Evolutionary conservation across 176 grass and related monocot genomes (phyloP), one percentile per base, ranked within the genome.

Genomic region (Triticum urartu): DNA sequence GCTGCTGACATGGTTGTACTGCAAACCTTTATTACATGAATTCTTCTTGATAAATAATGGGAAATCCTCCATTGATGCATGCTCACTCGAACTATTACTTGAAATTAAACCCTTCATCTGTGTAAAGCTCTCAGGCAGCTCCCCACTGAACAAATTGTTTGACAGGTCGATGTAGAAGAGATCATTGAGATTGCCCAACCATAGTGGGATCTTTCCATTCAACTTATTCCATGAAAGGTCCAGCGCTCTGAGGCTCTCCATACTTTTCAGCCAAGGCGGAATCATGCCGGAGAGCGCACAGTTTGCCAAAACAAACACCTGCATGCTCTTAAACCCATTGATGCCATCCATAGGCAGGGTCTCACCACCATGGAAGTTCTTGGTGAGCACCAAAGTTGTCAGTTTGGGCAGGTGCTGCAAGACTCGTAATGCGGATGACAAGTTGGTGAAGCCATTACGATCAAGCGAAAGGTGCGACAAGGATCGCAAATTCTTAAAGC

Each of bases 1-100:
- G 83, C 90, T 92, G 79, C 91, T 88, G 39, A 91, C 62, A 78
- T 96, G 90, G 79, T 94, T 99, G 79, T 99, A 99, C 62, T 92
- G 90, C 76, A 99, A 85, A 28, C 87, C 83, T 60, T 87, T 89
- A 38, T 22, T 65, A 8, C 70, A 81, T 14, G 85, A 94, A 81
- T 89, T 94, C 76, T 72, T 83, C 42, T 60, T 87, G 3, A 87
- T 60, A 47, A 72, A 94, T 15, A 87, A 83, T 3, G 92, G 88
- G 18, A 92, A 35, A 5, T 83, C 83, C 40, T 60, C 47, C n/a
- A 4, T 18, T 9, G 85, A 48, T 18, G 84, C 7, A 61, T 50
- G 13, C 30, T 77, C 79, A 6, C 30, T 65, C 0, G 22, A 14
- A 1, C 15, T 14, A 67, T 30, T 79, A 24, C 22, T 63, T 45